phyloP scores from a whole-genome alignment of 2,329 filamentous ascomycete species.

The Fusarium equiseti region DNA sequence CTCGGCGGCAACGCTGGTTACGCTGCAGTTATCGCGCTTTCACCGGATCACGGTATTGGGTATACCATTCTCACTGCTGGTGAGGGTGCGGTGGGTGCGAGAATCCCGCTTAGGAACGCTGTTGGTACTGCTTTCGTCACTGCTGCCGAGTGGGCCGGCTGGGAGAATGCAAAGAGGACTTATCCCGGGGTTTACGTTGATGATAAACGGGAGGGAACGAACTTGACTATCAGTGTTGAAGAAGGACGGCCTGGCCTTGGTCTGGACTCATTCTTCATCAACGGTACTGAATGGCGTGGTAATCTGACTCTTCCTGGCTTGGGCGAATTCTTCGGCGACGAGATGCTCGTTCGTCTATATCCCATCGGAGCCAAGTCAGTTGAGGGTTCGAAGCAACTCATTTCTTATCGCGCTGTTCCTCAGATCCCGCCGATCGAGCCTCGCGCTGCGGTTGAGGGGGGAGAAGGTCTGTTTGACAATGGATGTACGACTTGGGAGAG shows the following conservation, averaged over 20 bases:
- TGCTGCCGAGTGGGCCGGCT: slow-evolving; percentile 36
- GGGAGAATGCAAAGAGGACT: slow-evolving; percentile 34
- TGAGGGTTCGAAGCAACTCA: background rate
- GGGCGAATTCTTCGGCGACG: background rate
- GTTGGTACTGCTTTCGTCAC: slow-evolving; percentile 37
- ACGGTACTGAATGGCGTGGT: background rate
- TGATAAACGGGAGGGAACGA: slow-evolving; percentile 10
- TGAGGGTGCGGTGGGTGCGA: slow-evolving; percentile 23
- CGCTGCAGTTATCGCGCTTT: slow-evolving; percentile 18
- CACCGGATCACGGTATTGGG: slow-evolving; percentile 37
- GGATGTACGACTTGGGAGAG: slow-evolving; percentile 1
- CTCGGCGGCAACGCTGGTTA: slow-evolving; percentile 28
- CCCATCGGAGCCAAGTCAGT: background rate
- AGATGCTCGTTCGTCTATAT: background rate
- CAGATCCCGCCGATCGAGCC: background rate
- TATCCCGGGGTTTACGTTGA: slow-evolving; percentile 36
- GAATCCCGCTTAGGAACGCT: slow-evolving; percentile 30
- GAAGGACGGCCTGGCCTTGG: slow-evolving; percentile 28
- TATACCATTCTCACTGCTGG: slow-evolving; percentile 48
- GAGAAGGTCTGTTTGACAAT: slow-evolving; percentile 12
- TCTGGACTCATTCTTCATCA: slow-evolving; percentile 2
- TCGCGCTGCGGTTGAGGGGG: slow-evolving; percentile 9
- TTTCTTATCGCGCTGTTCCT: slow-evolving; percentile 10
- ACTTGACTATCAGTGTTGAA: slow-evolving; percentile 35
- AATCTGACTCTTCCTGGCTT: background rate